Conservation (phyloP, 2,329 filamentous ascomycete species). For the Pseudopyricularia javanii region DNA sequence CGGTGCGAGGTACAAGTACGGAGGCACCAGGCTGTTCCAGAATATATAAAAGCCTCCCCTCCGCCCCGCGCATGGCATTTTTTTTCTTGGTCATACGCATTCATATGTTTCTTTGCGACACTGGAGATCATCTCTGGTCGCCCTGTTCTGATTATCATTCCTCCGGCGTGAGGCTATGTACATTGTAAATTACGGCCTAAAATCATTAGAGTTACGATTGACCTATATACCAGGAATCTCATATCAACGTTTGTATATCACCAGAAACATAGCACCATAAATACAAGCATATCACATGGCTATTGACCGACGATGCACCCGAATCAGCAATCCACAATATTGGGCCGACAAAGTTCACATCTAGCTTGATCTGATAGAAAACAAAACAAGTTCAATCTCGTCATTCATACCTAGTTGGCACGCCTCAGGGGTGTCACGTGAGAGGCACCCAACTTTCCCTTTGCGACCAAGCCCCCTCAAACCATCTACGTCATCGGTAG, state of each 20-base stretch:
- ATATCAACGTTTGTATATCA: too few relatives aligned
- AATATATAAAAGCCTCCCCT: slow-evolving; percentile 7
- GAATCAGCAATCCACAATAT: too few relatives aligned
- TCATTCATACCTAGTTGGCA: background rate
- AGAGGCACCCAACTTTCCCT: background rate
- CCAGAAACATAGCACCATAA: too few relatives aligned
- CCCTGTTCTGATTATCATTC: too few relatives aligned
- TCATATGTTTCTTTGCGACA: background rate
- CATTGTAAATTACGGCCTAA: too few relatives aligned
- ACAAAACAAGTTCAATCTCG: background rate
- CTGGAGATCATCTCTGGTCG: too few relatives aligned
- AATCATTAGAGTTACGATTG: too few relatives aligned
- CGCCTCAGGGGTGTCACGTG: background rate
- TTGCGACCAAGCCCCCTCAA: background rate
- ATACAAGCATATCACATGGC: too few relatives aligned
- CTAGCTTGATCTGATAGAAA: background rate
- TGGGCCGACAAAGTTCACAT: too few relatives aligned
- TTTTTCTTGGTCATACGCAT: background rate
- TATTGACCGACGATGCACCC: too few relatives aligned
- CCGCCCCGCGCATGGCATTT: background rate
- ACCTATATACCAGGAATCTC: too few relatives aligned
- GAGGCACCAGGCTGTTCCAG: slow-evolving; percentile 10
- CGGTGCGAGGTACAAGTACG: slow-evolving; percentile 12
- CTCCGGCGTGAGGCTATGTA: too few relatives aligned
- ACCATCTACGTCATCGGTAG: slow-evolving; percentile 1